Conservation (phyloP, 176 grass and related monocot genomes). For the Aegilops speltoides region DNA sequence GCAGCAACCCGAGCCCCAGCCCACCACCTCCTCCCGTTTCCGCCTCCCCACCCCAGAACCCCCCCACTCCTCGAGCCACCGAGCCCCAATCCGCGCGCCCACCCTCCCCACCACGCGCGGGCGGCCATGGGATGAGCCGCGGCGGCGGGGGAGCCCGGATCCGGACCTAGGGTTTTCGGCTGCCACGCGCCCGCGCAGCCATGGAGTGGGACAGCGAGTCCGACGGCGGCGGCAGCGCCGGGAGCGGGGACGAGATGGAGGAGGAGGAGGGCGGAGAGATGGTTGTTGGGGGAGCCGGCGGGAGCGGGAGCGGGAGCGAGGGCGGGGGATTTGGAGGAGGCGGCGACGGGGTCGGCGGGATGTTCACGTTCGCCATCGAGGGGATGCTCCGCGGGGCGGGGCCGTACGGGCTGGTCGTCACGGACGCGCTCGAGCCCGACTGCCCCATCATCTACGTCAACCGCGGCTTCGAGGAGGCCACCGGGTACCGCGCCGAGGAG, state of each 20-base stretch:
- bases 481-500: conserved; percentile 90
- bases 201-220: conserved; percentile 98
- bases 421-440: conserved; percentile 90
- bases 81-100: conserved; percentile 30
- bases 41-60: neutral
- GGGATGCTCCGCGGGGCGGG: conserved; percentile 65
- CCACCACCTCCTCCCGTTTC: conserved; percentile 28
- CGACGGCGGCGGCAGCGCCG: conserved; percentile 56
- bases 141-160: conserved; percentile 34
- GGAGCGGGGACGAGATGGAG: conserved; percentile 45
- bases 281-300: neutral
- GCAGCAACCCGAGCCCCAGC: conserved; percentile 19
- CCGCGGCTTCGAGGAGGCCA: conserved; percentile 87
- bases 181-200: conserved; percentile 9
- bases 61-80: conserved; percentile 25
- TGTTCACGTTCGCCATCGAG: conserved; percentile 74
- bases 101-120: conserved; percentile 1
- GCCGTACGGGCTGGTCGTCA: conserved; percentile 82
- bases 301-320: neutral
- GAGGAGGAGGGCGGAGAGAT: conserved; percentile 30
- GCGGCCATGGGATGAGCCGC: conserved; percentile 32
- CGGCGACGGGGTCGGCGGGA: conserved; percentile 27
- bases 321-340: neutral
- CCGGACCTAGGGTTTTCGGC: conserved; percentile 47
- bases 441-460: conserved; percentile 97